phyloP scores from a whole-genome alignment of 192 early-diverging fungal species.

The Coemansia aciculifera region DNA sequence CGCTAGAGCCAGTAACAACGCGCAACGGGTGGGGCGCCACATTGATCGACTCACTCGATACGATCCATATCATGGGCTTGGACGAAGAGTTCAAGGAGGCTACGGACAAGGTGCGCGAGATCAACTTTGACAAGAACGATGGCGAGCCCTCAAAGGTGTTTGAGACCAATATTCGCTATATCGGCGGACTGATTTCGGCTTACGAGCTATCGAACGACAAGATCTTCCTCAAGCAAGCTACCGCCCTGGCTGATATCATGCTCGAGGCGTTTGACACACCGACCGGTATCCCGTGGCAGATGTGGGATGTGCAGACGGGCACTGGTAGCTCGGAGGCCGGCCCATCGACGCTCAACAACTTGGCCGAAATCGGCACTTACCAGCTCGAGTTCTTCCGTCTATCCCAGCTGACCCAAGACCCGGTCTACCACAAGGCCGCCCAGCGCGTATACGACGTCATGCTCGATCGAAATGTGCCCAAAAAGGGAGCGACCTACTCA shows the following conservation, averaged over 20 bases:
- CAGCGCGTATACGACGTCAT: conserved; percentile 60
- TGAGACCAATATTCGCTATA: conserved; percentile 85
- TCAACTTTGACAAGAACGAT: conserved; percentile 73
- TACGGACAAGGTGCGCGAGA: conserved; percentile 64
- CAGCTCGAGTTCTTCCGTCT: conserved; percentile 88
- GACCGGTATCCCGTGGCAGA: conserved; percentile 65
- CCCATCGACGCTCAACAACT: conserved; percentile 45
- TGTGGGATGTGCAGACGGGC: conserved; percentile 69
- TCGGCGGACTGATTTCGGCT: conserved; percentile 84
- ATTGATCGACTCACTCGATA: conserved; percentile 91
- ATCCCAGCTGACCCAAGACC: conserved; percentile 72
- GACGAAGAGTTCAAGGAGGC: conserved; percentile 78
- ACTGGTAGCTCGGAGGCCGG: conserved; percentile 49
- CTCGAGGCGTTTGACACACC: conserved; percentile 66
- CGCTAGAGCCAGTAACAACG: conserved; percentile 48
- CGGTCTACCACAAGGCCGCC: conserved; percentile 79
- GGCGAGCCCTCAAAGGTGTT: conserved; percentile 74
- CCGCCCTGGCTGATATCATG: conserved; percentile 78
- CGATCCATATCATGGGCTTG: conserved; percentile 80
- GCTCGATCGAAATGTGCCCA: conserved; percentile 43
- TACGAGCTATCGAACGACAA: conserved; percentile 68
- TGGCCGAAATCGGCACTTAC: conserved; percentile 54
- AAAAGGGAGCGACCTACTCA: conserved; percentile 34
- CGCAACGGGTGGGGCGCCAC: conserved; percentile 77
- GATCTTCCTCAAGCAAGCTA: conserved; percentile 71